These are phyloP conservation scores for Ceratobasidium sp. DNA, from an alignment of 1,284 basidiomycete species.

Conservation along the genomic window DNA sequence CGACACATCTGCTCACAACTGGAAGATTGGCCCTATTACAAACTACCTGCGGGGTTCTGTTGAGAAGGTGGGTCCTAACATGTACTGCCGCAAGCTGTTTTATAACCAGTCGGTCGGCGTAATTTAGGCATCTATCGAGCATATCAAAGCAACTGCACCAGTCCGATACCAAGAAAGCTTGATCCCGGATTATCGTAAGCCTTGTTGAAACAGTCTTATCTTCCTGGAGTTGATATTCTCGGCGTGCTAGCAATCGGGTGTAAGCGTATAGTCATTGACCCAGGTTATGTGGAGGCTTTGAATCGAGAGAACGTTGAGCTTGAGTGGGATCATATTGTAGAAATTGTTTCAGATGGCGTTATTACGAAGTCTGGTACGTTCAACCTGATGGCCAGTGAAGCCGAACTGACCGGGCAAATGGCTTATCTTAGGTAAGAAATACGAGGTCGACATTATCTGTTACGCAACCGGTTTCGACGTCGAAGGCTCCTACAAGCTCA, in stretches of 20 bases:
- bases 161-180: slow-evolving; percentile 62
- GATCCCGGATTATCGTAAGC: slow-evolving; percentile 65
- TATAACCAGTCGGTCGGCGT: not conserved
- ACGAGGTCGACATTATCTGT: slow-evolving; percentile 47
- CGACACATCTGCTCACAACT: not conserved
- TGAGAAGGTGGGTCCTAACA: slow-evolving; percentile 11
- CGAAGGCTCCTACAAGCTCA: slow-evolving; percentile 26
- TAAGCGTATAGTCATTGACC: slow-evolving; percentile 69
- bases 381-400: slow-evolving; percentile 19
- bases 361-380: slow-evolving; percentile 57
- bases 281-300: slow-evolving; percentile 66
- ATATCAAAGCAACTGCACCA: slow-evolving; percentile 55
- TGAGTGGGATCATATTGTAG: slow-evolving; percentile 62
- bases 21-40: slow-evolving; percentile 27
- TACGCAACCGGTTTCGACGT: slow-evolving; percentile 47
- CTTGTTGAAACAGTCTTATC: not conserved
- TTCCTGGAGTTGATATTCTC: not conserved
- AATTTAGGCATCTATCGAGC: slow-evolving; percentile 2
- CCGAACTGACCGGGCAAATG: not conserved
- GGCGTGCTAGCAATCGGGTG: slow-evolving; percentile 58
- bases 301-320: slow-evolving; percentile 67
- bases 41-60: slow-evolving; percentile 19
- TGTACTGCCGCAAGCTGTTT: no score
- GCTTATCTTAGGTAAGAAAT: slow-evolving; percentile 30
- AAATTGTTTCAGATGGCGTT: slow-evolving; percentile 63